A percentile compares a stretch with the other conserved stretches of the same genome.
Evolutionary conservation across 345 rosid species (phyloP).

Genomic region (Rhizophora mangle): DNA sequence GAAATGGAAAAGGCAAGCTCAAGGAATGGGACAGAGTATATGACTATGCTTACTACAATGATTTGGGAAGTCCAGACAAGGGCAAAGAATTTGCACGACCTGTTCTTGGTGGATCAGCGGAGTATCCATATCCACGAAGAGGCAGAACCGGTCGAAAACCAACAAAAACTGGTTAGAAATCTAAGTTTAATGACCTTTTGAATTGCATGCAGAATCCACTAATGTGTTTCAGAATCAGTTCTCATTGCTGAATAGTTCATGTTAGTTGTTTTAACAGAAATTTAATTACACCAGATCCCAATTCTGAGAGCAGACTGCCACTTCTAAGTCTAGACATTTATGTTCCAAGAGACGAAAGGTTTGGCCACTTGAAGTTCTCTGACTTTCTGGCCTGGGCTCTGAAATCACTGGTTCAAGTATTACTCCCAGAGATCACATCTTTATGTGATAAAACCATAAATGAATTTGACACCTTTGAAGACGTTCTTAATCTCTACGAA

Average conservation of each 20-base stretch:
- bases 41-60: conserved; percentile 82
- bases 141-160: conserved; percentile 79
- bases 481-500: conserved; percentile 64
- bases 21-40: conserved; percentile 95
- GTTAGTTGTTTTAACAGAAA: conserved; percentile 8
- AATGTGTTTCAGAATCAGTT: not conserved
- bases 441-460: conserved; percentile 69
- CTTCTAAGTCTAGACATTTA: conserved; percentile 68
- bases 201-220: not conserved
- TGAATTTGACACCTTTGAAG: conserved; percentile 76
- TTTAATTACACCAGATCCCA: conserved; percentile 48
- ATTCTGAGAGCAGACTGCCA: conserved; percentile 61
- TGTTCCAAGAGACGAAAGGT: conserved; percentile 89
- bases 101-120: conserved; percentile 67
- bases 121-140: conserved; percentile 80
- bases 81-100: conserved; percentile 53
- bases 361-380: conserved; percentile 71
- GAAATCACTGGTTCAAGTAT: conserved; percentile 62
- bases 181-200: not conserved
- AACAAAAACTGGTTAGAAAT: conserved; percentile 51
- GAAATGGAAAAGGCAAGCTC: conserved; percentile 53
- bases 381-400: conserved; percentile 80
- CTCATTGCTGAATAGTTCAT: not conserved
- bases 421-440: conserved; percentile 62
- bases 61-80: conserved; percentile 75